Evolutionary conservation across 176 grass and related monocot species (phyloP).

Genomic region (Thinopyrum elongatum): DNA sequence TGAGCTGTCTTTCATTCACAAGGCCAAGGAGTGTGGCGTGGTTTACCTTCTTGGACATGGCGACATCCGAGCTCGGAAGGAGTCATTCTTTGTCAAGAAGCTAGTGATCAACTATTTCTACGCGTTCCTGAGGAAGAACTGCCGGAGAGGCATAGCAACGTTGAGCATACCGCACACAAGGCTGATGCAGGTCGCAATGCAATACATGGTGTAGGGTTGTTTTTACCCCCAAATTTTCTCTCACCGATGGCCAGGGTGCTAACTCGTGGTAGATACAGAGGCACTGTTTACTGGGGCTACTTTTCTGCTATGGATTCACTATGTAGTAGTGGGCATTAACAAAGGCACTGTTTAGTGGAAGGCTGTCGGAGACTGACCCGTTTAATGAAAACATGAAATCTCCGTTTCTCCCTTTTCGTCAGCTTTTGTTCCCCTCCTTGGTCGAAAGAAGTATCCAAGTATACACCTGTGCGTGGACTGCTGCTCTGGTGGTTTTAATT

Average conservation of each 20-base stretch:
- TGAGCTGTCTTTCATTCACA: slow-evolving; percentile 82
- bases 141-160: slow-evolving; percentile 74
- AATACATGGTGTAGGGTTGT: slow-evolving; percentile 80
- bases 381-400: neutral
- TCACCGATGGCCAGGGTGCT: slow-evolving; percentile 10
- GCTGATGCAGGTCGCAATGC: slow-evolving; percentile 96
- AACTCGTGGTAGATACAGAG: slow-evolving; percentile 20
- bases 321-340: slow-evolving; percentile 30
- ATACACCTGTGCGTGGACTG: neutral
- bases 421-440: neutral
- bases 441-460: neutral
- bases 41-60: slow-evolving; percentile 92
- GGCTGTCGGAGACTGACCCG: neutral
- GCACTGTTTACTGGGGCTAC: neutral
- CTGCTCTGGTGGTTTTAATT: slow-evolving; percentile 4
- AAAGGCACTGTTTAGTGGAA: neutral
- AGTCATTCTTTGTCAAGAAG: slow-evolving; percentile 93
- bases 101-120: slow-evolving; percentile 98
- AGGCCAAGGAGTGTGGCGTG: slow-evolving; percentile 77
- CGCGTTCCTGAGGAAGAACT: slow-evolving; percentile 88
- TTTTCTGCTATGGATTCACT: slow-evolving; percentile 8
- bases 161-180: slow-evolving; percentile 74
- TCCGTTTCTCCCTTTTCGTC: neutral
- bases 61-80: slow-evolving; percentile 87
- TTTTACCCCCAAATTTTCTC: neutral